These are phyloP conservation scores for Kitagawia praeruptora DNA, from an alignment of 129 eudicot genomes.

Conservation along the genomic window DNA sequence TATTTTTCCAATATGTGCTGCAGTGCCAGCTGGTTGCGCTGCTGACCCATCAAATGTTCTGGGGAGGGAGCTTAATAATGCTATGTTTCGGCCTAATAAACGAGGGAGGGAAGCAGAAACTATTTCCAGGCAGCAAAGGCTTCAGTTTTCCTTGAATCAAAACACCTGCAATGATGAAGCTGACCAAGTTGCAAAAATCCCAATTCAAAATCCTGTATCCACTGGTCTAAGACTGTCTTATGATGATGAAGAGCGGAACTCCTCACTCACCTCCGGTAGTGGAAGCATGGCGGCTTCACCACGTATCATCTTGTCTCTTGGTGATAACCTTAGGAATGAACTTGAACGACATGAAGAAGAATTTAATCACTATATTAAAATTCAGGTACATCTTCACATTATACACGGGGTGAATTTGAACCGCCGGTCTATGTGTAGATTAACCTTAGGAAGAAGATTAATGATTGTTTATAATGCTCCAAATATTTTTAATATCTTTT, in stretches of 20 bases:
- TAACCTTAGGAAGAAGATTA: no score
- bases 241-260: constrained; percentile 88
- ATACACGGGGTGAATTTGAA: not conserved
- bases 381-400: constrained; percentile 50
- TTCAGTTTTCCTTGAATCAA: constrained; percentile 61
- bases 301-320: constrained; percentile 54
- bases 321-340: constrained; percentile 61
- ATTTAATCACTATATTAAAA: constrained; percentile 60
- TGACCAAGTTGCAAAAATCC: constrained; percentile 47
- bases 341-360: constrained; percentile 80
- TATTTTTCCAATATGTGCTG: constrained; percentile 12
- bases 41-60: constrained; percentile 68
- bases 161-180: constrained; percentile 53
- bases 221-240: constrained; percentile 84
- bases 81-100: constrained; percentile 48
- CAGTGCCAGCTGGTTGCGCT: constrained; percentile 58
- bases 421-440: not conserved
- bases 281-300: constrained; percentile 78
- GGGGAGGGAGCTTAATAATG: constrained; percentile 41
- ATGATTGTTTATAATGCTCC: not conserved
- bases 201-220: constrained; percentile 67
- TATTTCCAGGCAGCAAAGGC: constrained; percentile 65
- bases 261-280: constrained; percentile 87
- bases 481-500: not conserved
- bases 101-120: constrained; percentile 52